Evolutionary conservation across 1,139 yeast genomes (phyloP).

Genomic region (Geotrichum histeridarum): DNA sequence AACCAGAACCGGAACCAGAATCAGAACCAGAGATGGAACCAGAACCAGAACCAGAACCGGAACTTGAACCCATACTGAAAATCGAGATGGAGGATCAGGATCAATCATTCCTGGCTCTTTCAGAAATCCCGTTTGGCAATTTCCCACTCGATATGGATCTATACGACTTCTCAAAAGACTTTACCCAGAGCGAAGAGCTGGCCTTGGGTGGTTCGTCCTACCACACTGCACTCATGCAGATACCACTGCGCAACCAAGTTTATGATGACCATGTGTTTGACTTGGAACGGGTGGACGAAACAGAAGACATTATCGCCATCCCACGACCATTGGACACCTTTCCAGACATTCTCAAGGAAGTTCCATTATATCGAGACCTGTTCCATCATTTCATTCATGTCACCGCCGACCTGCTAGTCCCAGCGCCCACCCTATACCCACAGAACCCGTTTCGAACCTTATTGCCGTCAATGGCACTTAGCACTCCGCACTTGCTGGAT

Average conservation of each 20-base stretch:
- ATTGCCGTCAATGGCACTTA: slow-evolving; percentile 66
- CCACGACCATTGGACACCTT: slow-evolving; percentile 52
- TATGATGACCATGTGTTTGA: not conserved
- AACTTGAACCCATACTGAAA: not conserved
- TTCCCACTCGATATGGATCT: slow-evolving; percentile 4
- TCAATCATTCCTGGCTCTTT: not conserved
- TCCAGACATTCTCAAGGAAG: slow-evolving; percentile 54
- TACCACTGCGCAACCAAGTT: slow-evolving; percentile 21
- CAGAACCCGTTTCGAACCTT: slow-evolving; percentile 65
- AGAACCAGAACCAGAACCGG: not conserved
- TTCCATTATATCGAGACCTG: slow-evolving; percentile 54
- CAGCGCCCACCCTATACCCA: slow-evolving; percentile 55
- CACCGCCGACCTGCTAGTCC: slow-evolving; percentile 60
- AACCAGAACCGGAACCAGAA: not conserved
- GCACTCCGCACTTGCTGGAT: slow-evolving; percentile 50
- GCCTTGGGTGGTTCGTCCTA: slow-evolving; percentile 15
- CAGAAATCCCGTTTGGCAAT: not conserved
- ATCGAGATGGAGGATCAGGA: not conserved
- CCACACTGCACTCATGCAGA: slow-evolving; percentile 22
- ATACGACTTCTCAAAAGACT: slow-evolving; percentile 11
- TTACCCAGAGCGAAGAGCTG: slow-evolving; percentile 7
- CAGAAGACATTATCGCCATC: slow-evolving; percentile 27
- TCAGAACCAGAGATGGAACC: not conserved
- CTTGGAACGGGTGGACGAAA: not conserved
- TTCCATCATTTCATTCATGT: slow-evolving; percentile 61